Evolutionary conservation across 1,139 yeast species (phyloP), one percentile per base, ranked within the genome.

Genomic region (Sugiyamaella paludigena): DNA sequence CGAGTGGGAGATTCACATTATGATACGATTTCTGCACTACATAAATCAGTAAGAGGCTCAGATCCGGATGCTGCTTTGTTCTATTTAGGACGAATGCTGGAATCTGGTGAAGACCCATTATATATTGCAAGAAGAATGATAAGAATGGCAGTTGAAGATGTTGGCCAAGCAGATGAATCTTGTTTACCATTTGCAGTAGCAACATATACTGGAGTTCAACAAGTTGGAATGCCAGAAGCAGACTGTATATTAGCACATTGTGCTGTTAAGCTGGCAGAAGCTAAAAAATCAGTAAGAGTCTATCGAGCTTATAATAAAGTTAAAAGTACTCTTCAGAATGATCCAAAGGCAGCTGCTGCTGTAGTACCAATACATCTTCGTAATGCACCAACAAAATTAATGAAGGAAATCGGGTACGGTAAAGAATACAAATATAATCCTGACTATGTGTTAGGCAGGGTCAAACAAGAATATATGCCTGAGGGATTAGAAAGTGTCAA

Each of bases 141-240:
- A 2, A 77, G 95, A 4, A 89, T 91, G 28, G 96, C 97, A 0
- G 83, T 92, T 63, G 98, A 87, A 66, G 97, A 91, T 64, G 73
- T 89, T 31, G 97, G 97, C 0, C 69, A 86, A 2, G 71, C 86
- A 9, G 98, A 94, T 65, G 87, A 91, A 49, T 68, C 85, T 0
- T 83, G 95, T 58, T 70, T 94, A 37, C 96, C 98, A 1, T 83
- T 92, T 68, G 92, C 95, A 1, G 77, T 87, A 1, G 83, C 97
- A 0, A 80, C 95, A 0, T 87, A 85, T 63, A 88, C 87, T 45
- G 91, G 97, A 0, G 81, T 87, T 4, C 94, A 88, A 68, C 88
- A 86, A 67, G 77, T 92, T n/a, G 99, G 99, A 0, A 76, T 92
- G 78, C 99, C 99, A 0, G 98, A 94, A 63, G 95, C 95, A 1